These are phyloP conservation scores for Byssoonygena ceratinophila DNA, from an alignment of 2,329 filamentous ascomycete species.

Conservation along the genomic window DNA sequence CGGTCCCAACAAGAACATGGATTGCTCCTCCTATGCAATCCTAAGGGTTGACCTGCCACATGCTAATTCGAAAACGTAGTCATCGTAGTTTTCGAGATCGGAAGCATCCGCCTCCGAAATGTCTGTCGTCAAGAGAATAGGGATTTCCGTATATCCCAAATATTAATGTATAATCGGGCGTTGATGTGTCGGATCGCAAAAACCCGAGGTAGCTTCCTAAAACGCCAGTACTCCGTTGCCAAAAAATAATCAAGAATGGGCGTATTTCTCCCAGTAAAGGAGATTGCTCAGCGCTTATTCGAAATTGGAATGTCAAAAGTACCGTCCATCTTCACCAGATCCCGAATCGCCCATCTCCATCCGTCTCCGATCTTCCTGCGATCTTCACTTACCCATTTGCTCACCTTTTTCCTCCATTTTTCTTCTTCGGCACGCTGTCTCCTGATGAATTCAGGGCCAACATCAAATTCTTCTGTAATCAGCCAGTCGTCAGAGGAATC, in stretches of 20 bases:
- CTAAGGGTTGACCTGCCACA: background rate
- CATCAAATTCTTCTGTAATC: slow-evolving; percentile 93
- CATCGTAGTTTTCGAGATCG: slow-evolving; percentile 1
- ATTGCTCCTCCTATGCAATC: background rate
- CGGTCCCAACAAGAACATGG: background rate
- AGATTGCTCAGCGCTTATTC: background rate
- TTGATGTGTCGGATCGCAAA: slow-evolving; percentile 5
- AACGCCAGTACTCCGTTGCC: background rate
- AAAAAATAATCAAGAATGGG: background rate
- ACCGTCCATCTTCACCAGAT: slow-evolving; percentile 30
- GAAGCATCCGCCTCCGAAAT: background rate
- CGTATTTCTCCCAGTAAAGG: background rate
- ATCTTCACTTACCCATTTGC: slow-evolving; percentile 64
- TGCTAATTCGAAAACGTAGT: slow-evolving; percentile 3
- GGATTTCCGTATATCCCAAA: background rate
- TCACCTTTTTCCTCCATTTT: slow-evolving; percentile 78
- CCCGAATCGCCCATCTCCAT: slow-evolving; percentile 66
- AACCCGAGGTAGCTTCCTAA: slow-evolving; percentile 2
- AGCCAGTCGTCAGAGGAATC: slow-evolving; percentile 60
- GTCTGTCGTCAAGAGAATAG: background rate
- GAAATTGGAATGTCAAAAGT: background rate
- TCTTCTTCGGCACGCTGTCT: slow-evolving; percentile 86
- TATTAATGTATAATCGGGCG: slow-evolving; percentile 9
- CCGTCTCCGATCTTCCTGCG: slow-evolving; percentile 40
- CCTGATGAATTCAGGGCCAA: slow-evolving; percentile 85